Evolutionary conservation across 495 filamentous ascomycete genomes (phyloP).

Genomic region (Penicillium mononematosum): DNA sequence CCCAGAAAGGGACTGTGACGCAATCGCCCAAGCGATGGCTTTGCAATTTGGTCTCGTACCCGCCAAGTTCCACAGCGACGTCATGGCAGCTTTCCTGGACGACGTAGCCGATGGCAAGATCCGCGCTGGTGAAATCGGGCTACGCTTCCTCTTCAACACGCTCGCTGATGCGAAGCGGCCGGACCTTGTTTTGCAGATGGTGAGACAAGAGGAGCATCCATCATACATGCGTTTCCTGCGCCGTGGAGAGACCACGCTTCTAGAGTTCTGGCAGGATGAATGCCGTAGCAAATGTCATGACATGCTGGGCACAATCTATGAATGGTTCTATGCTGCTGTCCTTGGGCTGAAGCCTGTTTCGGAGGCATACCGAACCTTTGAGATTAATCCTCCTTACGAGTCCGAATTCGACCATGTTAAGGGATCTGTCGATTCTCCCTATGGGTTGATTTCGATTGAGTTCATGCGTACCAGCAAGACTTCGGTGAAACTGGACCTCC

Average conservation of each 20-base stretch:
- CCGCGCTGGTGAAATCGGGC: constrained; percentile 30
- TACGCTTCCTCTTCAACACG: constrained; percentile 30
- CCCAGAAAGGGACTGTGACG: constrained; percentile 23
- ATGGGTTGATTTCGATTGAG: constrained; percentile 24
- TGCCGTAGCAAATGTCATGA: constrained; percentile 34
- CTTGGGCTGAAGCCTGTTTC: constrained; percentile 25
- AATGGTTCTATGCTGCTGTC: constrained; percentile 31
- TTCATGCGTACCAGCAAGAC: constrained; percentile 14
- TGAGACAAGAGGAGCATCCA: constrained; percentile 32
- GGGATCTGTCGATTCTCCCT: constrained; percentile 29
- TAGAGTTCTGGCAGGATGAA: constrained; percentile 34
- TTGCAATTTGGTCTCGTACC: constrained; percentile 29
- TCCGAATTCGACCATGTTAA: constrained; percentile 28
- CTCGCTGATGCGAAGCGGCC: constrained; percentile 27
- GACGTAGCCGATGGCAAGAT: constrained; percentile 24
- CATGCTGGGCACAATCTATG: constrained; percentile 36
- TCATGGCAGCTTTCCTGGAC: constrained; percentile 28
- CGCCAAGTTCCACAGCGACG: constrained; percentile 17
- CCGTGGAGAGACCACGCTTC: constrained; percentile 28
- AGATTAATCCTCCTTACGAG: constrained; percentile 23
- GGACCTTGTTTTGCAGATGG: constrained; percentile 30
- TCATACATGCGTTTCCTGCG: constrained; percentile 34
- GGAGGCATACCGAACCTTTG: constrained; percentile 25
- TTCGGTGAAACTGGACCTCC: neutral
- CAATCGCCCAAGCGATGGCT: constrained; percentile 28